Evolutionary conservation across 2,329 filamentous ascomycete species (phyloP).

Genomic region (Emergomyces orientalis): DNA sequence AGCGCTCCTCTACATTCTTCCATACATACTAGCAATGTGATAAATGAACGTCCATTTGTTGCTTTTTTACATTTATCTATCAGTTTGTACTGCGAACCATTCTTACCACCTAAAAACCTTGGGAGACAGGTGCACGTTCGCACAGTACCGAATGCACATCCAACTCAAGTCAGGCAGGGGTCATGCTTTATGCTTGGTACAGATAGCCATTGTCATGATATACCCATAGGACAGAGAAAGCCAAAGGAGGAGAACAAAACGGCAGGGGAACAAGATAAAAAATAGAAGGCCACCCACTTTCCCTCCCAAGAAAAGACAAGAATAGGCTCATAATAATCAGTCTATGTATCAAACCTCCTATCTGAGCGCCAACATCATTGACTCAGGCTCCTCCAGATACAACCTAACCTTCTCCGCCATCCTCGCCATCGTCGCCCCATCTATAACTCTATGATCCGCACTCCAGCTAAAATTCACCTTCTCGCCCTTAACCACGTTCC

Average conservation of each 20-base stretch:
- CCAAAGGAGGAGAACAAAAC: neutral
- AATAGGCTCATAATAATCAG: neutral
- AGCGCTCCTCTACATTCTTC: too few relatives aligned
- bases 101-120: neutral
- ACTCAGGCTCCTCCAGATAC: conserved; percentile 74
- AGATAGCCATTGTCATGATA: too few relatives aligned
- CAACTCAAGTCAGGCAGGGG: neutral
- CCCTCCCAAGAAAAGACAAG: too few relatives aligned
- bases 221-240: neutral
- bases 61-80: neutral
- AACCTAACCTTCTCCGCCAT: conserved; percentile 72
- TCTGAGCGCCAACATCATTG: conserved; percentile 73
- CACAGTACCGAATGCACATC: neutral
- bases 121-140: neutral
- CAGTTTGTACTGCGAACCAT: neutral
- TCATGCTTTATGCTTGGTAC: too few relatives aligned
- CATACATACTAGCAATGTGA: neutral
- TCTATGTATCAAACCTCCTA: conserved; percentile 33
- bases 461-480: conserved; percentile 92
- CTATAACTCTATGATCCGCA: conserved; percentile 86
- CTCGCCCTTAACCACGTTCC: conserved; percentile 61
- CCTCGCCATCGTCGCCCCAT: conserved; percentile 88
- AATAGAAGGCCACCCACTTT: neutral
- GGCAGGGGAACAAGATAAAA: neutral
- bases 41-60: neutral